phyloP scores from a whole-genome alignment of 768 basidiomycete species.

The Kwoniella pini region DNA sequence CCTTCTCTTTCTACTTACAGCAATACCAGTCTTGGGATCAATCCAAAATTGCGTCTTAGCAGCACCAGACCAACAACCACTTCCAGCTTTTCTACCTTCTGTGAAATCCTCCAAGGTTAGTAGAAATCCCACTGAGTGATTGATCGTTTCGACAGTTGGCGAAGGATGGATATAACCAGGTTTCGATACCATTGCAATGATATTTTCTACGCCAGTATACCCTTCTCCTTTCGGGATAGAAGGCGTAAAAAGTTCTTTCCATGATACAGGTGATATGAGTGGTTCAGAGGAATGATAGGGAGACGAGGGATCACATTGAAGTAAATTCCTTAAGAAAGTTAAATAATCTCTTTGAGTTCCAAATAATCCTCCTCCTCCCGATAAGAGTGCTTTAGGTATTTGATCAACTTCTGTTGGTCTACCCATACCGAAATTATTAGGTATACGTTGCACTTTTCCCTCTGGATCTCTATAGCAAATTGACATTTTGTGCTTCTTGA shows the following conservation, averaged over 20 bases:
- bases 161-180: conserved; percentile 28
- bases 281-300: conserved; percentile 15
- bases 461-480: conserved; percentile 18
- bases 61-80: conserved; percentile 42
- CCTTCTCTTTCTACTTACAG: conserved; percentile 19
- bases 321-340: conserved; percentile 33
- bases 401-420: conserved; percentile 25
- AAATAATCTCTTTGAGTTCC: conserved; percentile 31
- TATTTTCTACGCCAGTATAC: conserved; percentile 11
- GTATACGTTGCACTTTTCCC: conserved; percentile 15
- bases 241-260: conserved; percentile 34
- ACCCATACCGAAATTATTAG: conserved; percentile 20
- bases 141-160: conserved; percentile 15
- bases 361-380: conserved; percentile 26
- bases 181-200: conserved; percentile 21
- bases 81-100: conserved; percentile 31
- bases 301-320: conserved; percentile 30
- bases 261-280: conserved; percentile 37
- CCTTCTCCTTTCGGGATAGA: conserved; percentile 19
- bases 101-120: conserved; percentile 29
- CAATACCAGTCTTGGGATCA: conserved; percentile 40
- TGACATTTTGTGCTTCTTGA: conserved; percentile 29
- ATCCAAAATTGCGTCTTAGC: conserved; percentile 38
- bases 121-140: conserved; percentile 38
- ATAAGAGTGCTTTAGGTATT: conserved; percentile 12